Evolutionary conservation across 352 stramenopile species (phyloP).

Genomic region (Globisporangium splendens): DNA sequence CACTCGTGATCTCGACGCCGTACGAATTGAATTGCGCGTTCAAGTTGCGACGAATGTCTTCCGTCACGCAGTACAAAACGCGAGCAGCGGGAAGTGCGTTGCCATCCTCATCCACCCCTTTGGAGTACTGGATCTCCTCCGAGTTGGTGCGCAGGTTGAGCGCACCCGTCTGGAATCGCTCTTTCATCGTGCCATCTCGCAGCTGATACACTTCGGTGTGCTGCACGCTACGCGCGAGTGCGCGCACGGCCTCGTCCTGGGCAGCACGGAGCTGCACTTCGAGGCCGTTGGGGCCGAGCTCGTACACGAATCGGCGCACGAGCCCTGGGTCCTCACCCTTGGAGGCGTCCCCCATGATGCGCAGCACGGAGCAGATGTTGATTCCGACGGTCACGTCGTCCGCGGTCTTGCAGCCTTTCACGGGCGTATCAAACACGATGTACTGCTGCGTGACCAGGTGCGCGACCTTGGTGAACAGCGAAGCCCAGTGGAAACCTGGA

Average conservation of each 20-base stretch:
- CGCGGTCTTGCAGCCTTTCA: conserved; percentile 87
- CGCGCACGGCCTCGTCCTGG: conserved; percentile 80
- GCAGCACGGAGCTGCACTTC: conserved; percentile 81
- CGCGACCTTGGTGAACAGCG: conserved; percentile 75
- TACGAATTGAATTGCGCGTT: conserved; percentile 75
- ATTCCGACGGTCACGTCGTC: conserved; percentile 88
- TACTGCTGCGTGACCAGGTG: conserved; percentile 89
- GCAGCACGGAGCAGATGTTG: conserved; percentile 85
- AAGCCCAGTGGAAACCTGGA: conserved; percentile 70
- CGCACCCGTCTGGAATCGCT: conserved; percentile 53
- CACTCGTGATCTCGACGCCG: conserved; percentile 67
- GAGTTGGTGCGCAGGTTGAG: conserved; percentile 24
- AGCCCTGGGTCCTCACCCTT: conserved; percentile 80
- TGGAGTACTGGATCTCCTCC: conserved; percentile 9
- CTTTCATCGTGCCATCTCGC: conserved; percentile 67
- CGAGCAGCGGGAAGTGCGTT: conserved; percentile 7
- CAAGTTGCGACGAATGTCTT: conserved; percentile 62
- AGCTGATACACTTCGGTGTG: conserved; percentile 88
- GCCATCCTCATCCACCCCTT: conserved; percentile 12
- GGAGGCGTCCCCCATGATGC: conserved; percentile 85
- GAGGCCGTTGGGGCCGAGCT: conserved; percentile 78
- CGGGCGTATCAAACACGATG: conserved; percentile 84
- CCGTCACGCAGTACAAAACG: conserved; percentile 46
- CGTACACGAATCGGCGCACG: conserved; percentile 88
- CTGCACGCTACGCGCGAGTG: conserved; percentile 75